phyloP scores from a whole-genome alignment of 148 eudicot species.

The Pouteria glomerata region DNA sequence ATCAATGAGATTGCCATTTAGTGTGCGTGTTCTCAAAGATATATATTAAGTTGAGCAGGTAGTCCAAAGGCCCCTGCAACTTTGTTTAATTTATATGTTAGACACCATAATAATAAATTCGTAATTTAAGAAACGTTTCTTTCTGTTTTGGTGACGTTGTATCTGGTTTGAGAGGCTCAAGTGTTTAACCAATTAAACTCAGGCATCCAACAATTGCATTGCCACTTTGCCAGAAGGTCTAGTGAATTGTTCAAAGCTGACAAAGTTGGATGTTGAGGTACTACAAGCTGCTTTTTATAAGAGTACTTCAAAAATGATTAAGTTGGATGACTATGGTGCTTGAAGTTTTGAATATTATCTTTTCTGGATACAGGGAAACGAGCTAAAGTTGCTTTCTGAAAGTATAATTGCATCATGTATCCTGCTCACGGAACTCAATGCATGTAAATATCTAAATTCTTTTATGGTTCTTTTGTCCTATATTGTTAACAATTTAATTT shows the following conservation, averaged over 20 bases:
- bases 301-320: neutral
- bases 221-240: constrained; percentile 83
- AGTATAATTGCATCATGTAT: constrained; percentile 69
- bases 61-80: neutral
- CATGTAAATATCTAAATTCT: constrained; percentile 43
- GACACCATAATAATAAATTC: neutral
- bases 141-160: neutral
- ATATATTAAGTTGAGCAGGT: neutral
- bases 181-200: constrained; percentile 13
- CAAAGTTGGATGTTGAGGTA: constrained; percentile 88
- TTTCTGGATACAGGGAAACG: constrained; percentile 65
- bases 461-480: neutral
- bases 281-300: constrained; percentile 3
- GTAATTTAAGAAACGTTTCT: neutral
- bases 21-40: neutral
- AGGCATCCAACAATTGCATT: constrained; percentile 84
- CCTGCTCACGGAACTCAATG: constrained; percentile 81
- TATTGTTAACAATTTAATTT: neutral
- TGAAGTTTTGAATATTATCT: neutral
- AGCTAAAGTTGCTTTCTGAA: constrained; percentile 55
- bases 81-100: neutral
- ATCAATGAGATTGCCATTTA: too few relatives aligned
- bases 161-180: neutral
- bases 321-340: neutral
- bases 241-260: constrained; percentile 55